A percentile compares a stretch with the other conserved stretches of the same genome.
Conservation (phyloP, 805 yeast species). For the Candida ortonii region DNA sequence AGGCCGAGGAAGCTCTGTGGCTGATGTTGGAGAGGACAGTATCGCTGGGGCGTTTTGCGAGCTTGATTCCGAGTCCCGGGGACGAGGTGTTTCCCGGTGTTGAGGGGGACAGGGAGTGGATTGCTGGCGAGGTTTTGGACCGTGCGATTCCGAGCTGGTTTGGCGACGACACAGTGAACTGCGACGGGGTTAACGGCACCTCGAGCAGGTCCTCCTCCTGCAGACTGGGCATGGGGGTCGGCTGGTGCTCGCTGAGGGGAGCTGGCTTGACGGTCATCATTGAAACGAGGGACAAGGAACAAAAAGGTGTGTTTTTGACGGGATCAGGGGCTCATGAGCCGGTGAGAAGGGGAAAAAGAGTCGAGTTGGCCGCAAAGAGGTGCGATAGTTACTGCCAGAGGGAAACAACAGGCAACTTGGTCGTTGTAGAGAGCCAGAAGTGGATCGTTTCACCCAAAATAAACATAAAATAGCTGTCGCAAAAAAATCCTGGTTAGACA, state of each 20-base stretch:
- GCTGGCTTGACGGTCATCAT: conserved; percentile 3
- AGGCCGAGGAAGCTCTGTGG: conserved; percentile 11
- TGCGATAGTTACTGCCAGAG: too few relatives aligned
- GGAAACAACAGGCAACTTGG: too few relatives aligned
- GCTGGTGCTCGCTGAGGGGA: conserved; percentile 3
- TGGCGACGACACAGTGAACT: conserved; percentile 3
- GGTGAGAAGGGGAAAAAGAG: too few relatives aligned
- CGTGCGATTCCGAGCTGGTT: conserved; percentile 1
- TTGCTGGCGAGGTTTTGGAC: conserved; percentile 4
- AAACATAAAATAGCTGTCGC: too few relatives aligned
- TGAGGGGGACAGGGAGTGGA: conserved; percentile 3
- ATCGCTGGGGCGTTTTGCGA: conserved; percentile 28
- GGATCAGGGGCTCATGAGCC: too few relatives aligned
- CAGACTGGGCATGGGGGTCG: conserved; percentile 15
- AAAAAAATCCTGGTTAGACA: too few relatives aligned
- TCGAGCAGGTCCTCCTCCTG: conserved; percentile 22
- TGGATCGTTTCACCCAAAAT: too few relatives aligned
- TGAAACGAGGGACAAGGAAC: too few relatives aligned
- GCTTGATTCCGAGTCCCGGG: conserved; percentile 26
- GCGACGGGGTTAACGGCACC: conserved; percentile 19
- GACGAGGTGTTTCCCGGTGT: conserved; percentile 5
- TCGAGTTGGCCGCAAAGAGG: too few relatives aligned
- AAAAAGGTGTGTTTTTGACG: too few relatives aligned
- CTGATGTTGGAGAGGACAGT: conserved; percentile 15
- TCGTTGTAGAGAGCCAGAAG: too few relatives aligned